Base-by-base conservation (phyloP, 441 rosid genomes). In the Melastoma candidum region DNA sequence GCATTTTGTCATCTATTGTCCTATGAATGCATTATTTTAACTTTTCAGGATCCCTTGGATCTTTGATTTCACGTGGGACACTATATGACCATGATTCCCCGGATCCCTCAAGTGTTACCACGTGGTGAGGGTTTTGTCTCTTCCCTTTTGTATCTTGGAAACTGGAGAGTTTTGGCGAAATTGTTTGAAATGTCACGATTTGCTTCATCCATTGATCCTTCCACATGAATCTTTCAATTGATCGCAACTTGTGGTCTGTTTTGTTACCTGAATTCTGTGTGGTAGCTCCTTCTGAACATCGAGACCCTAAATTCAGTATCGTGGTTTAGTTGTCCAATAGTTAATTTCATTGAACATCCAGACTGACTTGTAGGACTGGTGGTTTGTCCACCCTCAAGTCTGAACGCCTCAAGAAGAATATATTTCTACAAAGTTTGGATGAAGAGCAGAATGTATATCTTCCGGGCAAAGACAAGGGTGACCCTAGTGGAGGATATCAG, bases 31-130 rank as follows among this genome's bases (percentile, higher is more conserved):
- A 8, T 17, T 17, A 12, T 43, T 47, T 44, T 54, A 14, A 24
- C 0, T 10, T 66, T 71, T 67, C 72, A 87, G 95, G 97, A 36
- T 84, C 93, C 29, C 80, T 92, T 58, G 98, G 98, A 64, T 72
- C 85, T 54, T 53, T 87, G 81, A 77, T 90, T 63, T 74, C 90
- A 49, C 72, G 61, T 32, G 95, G 95, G 56, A 63, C 89, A 0
- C 62, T 92, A 63, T 80, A 83, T 64, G 67, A 74, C 11, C 77
- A 67, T 53, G 68, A 44, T 22, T 68, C 68, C 12, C 56, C 79
- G 3, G 61, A 66, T 48, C 52, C 75, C 64, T 51, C 76, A 22
- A 77, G 70, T 57, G 71, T 81, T 66, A 46, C 73, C 45, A 84
- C 95, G 9, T 92, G 98, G 96, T 85, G 56, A 76, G 83, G 26